Evolutionary conservation across 345 rosid genomes (phyloP), one percentile per base, ranked within the genome.

Genomic region (Aethionema arabicum): DNA sequence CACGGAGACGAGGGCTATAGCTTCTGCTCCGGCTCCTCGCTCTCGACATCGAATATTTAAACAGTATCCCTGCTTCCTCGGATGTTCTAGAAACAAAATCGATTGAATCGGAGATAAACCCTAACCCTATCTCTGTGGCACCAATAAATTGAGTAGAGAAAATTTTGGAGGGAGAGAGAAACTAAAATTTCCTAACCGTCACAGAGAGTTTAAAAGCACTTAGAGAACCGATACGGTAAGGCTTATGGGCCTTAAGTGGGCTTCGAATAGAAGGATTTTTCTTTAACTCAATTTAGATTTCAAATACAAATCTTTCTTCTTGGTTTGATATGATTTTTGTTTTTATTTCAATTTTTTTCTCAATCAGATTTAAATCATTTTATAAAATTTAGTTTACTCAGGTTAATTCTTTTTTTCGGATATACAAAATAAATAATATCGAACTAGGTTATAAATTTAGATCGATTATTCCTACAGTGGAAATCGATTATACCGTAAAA

Each of bases 1-100:
- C 71, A 46, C 89, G 92, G 38, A 78, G 87, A 50, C 82, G 90
- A n/a, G 98, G 92, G 57, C 95, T 91, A 64, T 76, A 83, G 76
- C 98, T 87, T 52, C 90, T 56, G 78, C 93, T 91, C 4, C 81
- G 82, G 78, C 91, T 88, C 66, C 95, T 53, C 60, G 80, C 61
- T 66, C 90, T 79, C 27, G 79, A 76, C 98, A 91, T 91, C 31
- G 58, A 10, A 21, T 31, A 65, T 47, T 58, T 21, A 9, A 21
- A 5, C 33, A 8, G 51, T 5, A 30, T 45, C 29, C 7, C 46
- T 35, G 0, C 39, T 9, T 29, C n/a, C 27, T 36, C 11, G 0
- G 33, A 36, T 11, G 7, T 56, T 66, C 27, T 21, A 48, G n/a
- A 5, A 37, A 8, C 3, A 33, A 64, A 49, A 48, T 8, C 6